A percentile compares a stretch with the other conserved stretches of the same genome.
Conservation (phyloP, 768 basidiomycete species). For the Cystobasidium tubakii region DNA sequence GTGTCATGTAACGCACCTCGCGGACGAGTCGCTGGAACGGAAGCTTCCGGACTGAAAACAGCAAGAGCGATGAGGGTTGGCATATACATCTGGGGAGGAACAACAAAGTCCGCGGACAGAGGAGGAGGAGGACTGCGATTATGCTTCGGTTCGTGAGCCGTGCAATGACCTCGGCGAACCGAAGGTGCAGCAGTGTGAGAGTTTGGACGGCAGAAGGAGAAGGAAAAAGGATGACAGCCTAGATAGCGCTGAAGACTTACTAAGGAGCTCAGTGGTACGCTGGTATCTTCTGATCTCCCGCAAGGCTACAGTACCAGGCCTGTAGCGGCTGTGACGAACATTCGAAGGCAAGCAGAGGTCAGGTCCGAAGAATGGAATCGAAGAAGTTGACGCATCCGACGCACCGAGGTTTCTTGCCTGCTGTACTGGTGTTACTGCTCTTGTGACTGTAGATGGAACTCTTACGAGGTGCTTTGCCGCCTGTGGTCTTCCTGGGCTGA, state of each 20-base stretch:
- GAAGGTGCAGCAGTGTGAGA: not conserved
- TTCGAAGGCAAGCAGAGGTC: not conserved
- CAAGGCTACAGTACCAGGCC: constrained; percentile 54
- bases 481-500: constrained; percentile 47
- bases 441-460: not conserved
- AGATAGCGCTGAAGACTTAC: too few relatives aligned
- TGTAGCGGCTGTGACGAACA: constrained; percentile 53
- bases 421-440: not conserved
- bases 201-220: not conserved
- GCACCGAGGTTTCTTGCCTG: not conserved
- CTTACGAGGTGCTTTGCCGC: not conserved
- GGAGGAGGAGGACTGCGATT: not conserved
- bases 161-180: not conserved
- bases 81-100: too few relatives aligned
- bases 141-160: not conserved
- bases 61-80: too few relatives aligned
- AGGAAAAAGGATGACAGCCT: too few relatives aligned
- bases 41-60: constrained; percentile 47
- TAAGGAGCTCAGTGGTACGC: constrained; percentile 50
- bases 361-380: not conserved
- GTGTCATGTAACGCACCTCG: constrained; percentile 68
- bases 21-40: constrained; percentile 66
- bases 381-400: not conserved
- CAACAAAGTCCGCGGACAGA: too few relatives aligned
- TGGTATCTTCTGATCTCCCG: constrained; percentile 54